phyloP scores from a whole-genome alignment of 2,329 filamentous ascomycete genomes.

The Pestalotiopsis fici region DNA sequence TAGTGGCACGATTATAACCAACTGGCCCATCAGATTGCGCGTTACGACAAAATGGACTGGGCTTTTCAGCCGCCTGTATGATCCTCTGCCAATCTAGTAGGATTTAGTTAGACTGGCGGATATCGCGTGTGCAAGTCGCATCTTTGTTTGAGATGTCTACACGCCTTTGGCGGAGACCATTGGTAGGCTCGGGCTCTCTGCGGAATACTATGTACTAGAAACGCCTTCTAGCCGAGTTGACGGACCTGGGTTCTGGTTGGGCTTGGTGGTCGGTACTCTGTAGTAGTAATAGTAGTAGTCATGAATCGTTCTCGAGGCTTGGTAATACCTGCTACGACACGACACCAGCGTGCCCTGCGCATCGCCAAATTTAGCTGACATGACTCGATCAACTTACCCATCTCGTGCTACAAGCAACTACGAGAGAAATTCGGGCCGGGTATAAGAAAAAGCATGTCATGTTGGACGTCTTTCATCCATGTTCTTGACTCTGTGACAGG shows the following conservation, averaged over 20 bases:
- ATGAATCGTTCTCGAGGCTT: not conserved
- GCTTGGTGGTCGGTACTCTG: too few relatives aligned
- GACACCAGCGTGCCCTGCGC: not conserved
- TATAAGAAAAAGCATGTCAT: not conserved
- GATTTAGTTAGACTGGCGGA: not conserved
- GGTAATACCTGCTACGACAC: not conserved
- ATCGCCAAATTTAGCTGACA: not conserved
- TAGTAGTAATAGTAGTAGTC: too few relatives aligned
- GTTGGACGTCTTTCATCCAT: not conserved
- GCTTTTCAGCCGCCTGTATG: not conserved
- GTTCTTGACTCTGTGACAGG: not conserved
- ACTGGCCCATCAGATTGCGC: not conserved
- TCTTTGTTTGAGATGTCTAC: not conserved
- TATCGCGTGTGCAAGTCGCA: not conserved
- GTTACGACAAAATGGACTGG: not conserved
- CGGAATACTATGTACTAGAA: not conserved
- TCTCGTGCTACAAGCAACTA: not conserved
- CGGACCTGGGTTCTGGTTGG: not conserved
- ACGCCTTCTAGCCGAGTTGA: not conserved
- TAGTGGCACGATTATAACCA: not conserved
- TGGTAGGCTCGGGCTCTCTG: slow-evolving; percentile 4
- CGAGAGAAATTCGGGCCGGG: not conserved
- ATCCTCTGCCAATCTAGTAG: not conserved
- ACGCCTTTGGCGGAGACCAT: not conserved
- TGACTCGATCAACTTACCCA: not conserved